A percentile compares a stretch with the other conserved stretches of the same genome.
phyloP scores from a whole-genome alignment of 768 basidiomycete species.

The Suillus discolor region DNA sequence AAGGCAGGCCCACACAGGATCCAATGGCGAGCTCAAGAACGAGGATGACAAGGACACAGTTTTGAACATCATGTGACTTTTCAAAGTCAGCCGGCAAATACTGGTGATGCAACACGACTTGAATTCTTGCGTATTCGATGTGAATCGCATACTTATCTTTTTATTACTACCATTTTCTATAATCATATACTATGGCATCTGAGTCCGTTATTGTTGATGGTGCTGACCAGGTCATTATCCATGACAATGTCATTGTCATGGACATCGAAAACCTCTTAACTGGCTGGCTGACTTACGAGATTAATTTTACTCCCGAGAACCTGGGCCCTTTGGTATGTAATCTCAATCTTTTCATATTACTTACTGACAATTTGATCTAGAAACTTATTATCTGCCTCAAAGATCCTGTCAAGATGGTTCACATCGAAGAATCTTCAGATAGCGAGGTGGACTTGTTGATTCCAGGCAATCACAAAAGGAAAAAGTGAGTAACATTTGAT shows the following conservation, averaged over 20 bases:
- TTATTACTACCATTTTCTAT: not conserved
- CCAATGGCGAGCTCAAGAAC: too few species aligned
- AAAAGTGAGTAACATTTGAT: not conserved
- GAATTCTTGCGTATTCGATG: too few species aligned
- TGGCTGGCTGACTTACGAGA: conserved; percentile 4
- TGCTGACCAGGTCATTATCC: not conserved
- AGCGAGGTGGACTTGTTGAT: not conserved
- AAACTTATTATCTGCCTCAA: not conserved
- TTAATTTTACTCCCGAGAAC: conserved; percentile 21
- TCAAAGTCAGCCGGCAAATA: too few species aligned
- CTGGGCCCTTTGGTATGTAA: conserved; percentile 7
- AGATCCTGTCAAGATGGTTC: not conserved
- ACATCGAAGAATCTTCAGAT: not conserved
- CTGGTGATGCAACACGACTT: too few species aligned
- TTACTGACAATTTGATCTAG: not conserved
- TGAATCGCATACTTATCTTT: too few species aligned
- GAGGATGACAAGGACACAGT: too few species aligned
- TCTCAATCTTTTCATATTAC: not conserved
- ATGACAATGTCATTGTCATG: not conserved
- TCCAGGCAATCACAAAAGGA: not conserved
- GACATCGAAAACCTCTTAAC: not conserved
- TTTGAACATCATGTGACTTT: too few species aligned
- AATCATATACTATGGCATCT: conserved; percentile 62
- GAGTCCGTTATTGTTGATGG: not conserved
- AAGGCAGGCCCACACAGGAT: too few species aligned